Evolutionary conservation across 345 rosid species (phyloP), one percentile per base, ranked within the genome.

Genomic region (Ailanthus altissimus): DNA sequence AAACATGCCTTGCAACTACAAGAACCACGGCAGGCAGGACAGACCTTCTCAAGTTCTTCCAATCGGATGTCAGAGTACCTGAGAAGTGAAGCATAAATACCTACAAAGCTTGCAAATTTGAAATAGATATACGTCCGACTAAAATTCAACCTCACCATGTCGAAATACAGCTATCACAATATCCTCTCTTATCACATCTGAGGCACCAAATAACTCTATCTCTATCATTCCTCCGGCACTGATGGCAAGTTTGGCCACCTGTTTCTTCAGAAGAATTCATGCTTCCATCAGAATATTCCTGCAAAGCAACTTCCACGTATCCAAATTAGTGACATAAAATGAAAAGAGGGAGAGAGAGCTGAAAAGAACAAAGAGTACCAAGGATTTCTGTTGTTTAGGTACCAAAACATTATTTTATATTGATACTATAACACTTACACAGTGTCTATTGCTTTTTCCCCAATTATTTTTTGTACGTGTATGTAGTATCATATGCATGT

Each of bases 1-100:
- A 94, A 73, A 87, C 99, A 97, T 42, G 81, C 84, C 89, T 89
- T 91, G 85, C 99, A 97, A 84, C 83, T 84, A 86, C 99, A 97
- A 76, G 86, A 83, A 71, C 99, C 98, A 64, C 94, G 93, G 82
- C 99, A 97, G 26, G 89, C 97, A 82, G 99, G 99, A 81, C 99
- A 97, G 64, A 80, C 82, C 88, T 90, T 91, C 89, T 89, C 94
- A 43, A 90, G 82, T 84, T 97, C 98, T 81, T 91, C 98, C 78
- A 78, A 59, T 38, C 94, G 81, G 80, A 87, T 84, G 57, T 88
- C 83, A 0, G 88, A 84, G 84, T 91, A 92, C 93, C 98, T 94
- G 80, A 8, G 57, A 66, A 80, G 73, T n/a, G 53, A 64, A 67
- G 70, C 53, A 77, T 32, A 75, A 72, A 70, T 68, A 68, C n/a